Evolutionary conservation across 176 grass and related monocot species (phyloP).

Genomic region (Olyra latifolia): DNA sequence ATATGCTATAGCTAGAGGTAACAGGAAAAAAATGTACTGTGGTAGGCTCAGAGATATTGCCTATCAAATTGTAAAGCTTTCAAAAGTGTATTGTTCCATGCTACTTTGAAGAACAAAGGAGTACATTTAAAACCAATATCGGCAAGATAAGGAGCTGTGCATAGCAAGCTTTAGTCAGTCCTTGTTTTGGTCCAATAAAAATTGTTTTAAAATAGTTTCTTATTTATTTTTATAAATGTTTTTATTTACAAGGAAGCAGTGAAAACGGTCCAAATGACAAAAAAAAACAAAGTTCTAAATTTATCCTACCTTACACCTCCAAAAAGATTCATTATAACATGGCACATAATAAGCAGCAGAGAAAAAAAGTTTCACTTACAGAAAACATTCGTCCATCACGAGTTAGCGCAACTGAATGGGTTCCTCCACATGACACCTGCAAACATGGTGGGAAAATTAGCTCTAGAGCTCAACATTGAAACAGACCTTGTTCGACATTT

Average conservation of each 20-base stretch:
- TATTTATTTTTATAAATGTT: neutral
- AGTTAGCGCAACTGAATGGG: slow-evolving; percentile 88
- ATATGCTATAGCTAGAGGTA: neutral
- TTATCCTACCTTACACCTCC: neutral
- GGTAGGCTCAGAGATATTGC: neutral
- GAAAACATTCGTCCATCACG: slow-evolving; percentile 81
- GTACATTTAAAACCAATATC: neutral
- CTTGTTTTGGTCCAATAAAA: slow-evolving; percentile 5
- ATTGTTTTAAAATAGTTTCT: neutral
- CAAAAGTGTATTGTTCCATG: neutral
- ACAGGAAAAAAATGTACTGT: neutral
- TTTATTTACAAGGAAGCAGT: neutral
- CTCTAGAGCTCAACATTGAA: neutral
- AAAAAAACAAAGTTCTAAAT: neutral
- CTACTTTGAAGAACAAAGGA: neutral
- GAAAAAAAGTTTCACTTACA: slow-evolving; percentile 52
- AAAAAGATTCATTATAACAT: slow-evolving; percentile 18
- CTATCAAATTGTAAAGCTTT: neutral
- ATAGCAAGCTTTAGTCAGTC: neutral
- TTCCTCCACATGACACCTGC: slow-evolving; percentile 96
- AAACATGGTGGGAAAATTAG: slow-evolving; percentile 18
- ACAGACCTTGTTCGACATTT: slow-evolving; percentile 12
- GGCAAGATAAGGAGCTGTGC: neutral
- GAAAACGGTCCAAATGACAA: neutral
- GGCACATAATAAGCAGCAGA: neutral